These are phyloP conservation scores for Helotiales sp. DNA, from an alignment of 2,329 filamentous ascomycete genomes.

Conservation along the genomic window DNA sequence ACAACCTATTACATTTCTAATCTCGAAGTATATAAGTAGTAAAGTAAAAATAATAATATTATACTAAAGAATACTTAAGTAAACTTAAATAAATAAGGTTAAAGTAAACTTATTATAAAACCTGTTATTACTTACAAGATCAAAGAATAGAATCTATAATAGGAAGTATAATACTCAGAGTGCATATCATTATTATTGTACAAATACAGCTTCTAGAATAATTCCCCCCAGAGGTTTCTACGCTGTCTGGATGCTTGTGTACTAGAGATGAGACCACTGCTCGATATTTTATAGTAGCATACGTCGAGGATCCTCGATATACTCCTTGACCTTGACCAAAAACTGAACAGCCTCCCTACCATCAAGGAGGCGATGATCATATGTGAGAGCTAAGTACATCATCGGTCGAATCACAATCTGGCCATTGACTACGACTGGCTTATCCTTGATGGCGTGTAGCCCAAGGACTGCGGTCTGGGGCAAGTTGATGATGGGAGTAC, in stretches of 20 bases:
- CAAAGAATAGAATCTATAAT: no score
- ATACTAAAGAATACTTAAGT: no score
- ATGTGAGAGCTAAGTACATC: constrained; percentile 98
- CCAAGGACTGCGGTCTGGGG: constrained; percentile 91
- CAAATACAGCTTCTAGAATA: constrained; percentile 9
- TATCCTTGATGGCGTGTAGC: constrained; percentile 95
- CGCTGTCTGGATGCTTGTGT: background rate
- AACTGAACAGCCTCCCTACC: constrained; percentile 95
- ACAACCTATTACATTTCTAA: no score
- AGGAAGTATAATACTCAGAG: no score
- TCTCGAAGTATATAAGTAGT: no score
- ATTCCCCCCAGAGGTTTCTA: background rate
- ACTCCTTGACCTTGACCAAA: constrained; percentile 96
- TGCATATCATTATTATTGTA: constrained; percentile 21
- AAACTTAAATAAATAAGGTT: no score
- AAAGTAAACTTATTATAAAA: no score
- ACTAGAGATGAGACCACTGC: background rate
- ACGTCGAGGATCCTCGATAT: constrained; percentile 89
- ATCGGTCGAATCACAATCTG: constrained; percentile 97
- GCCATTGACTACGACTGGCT: constrained; percentile 84
- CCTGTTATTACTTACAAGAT: no score
- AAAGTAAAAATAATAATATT: no score
- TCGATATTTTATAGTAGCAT: constrained; percentile 68
- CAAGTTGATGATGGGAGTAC: constrained; percentile 97
- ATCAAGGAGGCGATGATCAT: constrained; percentile 94